phyloP scores from a whole-genome alignment of 2,329 filamentous ascomycete species.

The Lomentospora prolificans region DNA sequence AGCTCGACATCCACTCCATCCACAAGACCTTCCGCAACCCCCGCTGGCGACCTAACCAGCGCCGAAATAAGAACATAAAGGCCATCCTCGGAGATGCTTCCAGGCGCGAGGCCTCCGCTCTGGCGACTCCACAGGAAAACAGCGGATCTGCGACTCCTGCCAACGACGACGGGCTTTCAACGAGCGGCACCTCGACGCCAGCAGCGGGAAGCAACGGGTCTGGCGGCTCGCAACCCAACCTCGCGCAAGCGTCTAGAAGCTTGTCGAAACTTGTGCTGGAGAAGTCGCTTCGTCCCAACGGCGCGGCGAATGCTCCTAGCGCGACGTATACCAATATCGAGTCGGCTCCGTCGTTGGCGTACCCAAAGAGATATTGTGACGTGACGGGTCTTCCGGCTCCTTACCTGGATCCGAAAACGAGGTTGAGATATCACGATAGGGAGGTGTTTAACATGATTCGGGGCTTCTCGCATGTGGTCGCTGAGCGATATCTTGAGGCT shows the following conservation, averaged over 20 bases:
- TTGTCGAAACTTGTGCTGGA: constrained; percentile 82
- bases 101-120: constrained; percentile 78
- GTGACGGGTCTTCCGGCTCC: constrained; percentile 85
- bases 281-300: constrained; percentile 48
- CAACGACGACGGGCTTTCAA: constrained; percentile 44
- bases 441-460: constrained; percentile 84
- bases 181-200: constrained; percentile 49
- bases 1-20: constrained; percentile 80
- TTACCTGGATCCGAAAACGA: constrained; percentile 91
- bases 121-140: constrained; percentile 66
- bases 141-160: constrained; percentile 65
- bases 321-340: constrained; percentile 97
- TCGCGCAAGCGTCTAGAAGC: constrained; percentile 81
- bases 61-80: constrained; percentile 98
- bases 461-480: constrained; percentile 67
- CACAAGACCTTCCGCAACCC: constrained; percentile 86
- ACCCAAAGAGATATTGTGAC: constrained; percentile 87
- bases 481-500: constrained; percentile 82
- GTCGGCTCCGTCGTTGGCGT: constrained; percentile 77
- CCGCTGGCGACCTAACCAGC: constrained; percentile 83
- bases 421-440: constrained; percentile 83
- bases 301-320: constrained; percentile 41
- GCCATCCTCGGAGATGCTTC: constrained; percentile 85
- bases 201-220: constrained; percentile 23
- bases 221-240: constrained; percentile 39